Base-by-base conservation (phyloP, 2,329 filamentous ascomycete species). In the Penicillium sp. region DNA sequence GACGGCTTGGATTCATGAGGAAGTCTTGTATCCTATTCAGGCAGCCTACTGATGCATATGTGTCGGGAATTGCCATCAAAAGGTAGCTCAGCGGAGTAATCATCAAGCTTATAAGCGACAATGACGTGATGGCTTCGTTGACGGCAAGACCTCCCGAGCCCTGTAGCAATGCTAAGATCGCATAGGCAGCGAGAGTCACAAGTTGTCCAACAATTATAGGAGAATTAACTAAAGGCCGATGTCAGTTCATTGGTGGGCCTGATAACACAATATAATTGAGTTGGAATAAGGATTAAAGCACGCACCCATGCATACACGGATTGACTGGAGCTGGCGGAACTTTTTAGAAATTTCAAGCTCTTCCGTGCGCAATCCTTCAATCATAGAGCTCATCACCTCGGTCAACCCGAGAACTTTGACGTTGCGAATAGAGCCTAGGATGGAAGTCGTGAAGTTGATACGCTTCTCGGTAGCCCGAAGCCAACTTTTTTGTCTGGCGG, bases 391-490 rank as follows among this genome's bases (percentile, higher is more conserved):
- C 61, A 61, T 60, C 0, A 46, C 35, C n/a, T 59, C 51, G 25
- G 55, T 48, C 8, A 63, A 38, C 0, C 75, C 77, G 0, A 74
- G 68, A 12, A 77, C 67, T 50, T 77, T 78, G 48, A 78, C 63
- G 27, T 67, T 70, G 47, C 74, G 76, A 62, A 79, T 76, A 25
- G 68, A 72, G 0, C 70, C 70, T 0, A 79, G 59, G 6, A 75
- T 68, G 21, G 67, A 66, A 12, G 72, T 65, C 0, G 76, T 79
- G 35, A 72, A 67, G 21, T 69, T 72, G 23, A 80, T 71, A 3
- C 77, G 71, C 32, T 70, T 68, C 59, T 79, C 68, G 3, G 75
- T 75, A 15, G 74, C 72, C 21, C 69, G 64, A 39, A 77, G 70
- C 77, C 77, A 79, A 7, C 54, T 52, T 27, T 67, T 68, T 38